A percentile compares a stretch with the other conserved stretches of the same genome.
Conservation (phyloP, 257 asterid genomes). For the Capsicum baccatum region DNA sequence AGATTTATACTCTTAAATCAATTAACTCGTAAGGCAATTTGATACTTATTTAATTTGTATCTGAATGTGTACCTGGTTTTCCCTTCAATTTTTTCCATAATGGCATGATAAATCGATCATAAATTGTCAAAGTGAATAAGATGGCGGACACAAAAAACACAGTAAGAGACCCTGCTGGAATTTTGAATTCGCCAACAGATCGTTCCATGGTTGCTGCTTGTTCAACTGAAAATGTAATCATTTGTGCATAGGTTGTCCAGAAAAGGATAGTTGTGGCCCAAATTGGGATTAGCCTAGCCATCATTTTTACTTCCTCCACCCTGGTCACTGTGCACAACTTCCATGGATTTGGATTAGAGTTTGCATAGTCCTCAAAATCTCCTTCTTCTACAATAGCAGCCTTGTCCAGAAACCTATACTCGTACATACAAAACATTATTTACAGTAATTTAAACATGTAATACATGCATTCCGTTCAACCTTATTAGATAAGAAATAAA, state of each 20-base stretch:
- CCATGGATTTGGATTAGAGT: slow-evolving; percentile 76
- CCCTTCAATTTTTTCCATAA: slow-evolving; percentile 82
- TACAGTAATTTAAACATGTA: too few relatives aligned
- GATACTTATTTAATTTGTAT: not conserved
- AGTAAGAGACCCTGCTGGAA: slow-evolving; percentile 91
- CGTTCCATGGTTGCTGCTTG: slow-evolving; percentile 93
- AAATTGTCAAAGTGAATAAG: slow-evolving; percentile 61
- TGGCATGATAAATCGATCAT: slow-evolving; percentile 84
- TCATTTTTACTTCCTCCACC: slow-evolving; percentile 95
- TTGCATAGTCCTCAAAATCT: slow-evolving; percentile 43
- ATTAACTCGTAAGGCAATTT: not conserved
- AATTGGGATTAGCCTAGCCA: slow-evolving; percentile 73
- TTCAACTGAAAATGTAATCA: slow-evolving; percentile 90
- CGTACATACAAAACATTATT: too few relatives aligned
- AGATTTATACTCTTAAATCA: too few relatives aligned
- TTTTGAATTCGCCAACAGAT: slow-evolving; percentile 58
- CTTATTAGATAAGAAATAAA: too few relatives aligned
- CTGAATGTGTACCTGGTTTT: slow-evolving; percentile 54
- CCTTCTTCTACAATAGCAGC: slow-evolving; percentile 78
- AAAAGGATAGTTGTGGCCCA: slow-evolving; percentile 96
- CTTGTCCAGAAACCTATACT: slow-evolving; percentile 62
- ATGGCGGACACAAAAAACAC: slow-evolving; percentile 88
- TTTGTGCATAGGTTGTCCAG: slow-evolving; percentile 96
- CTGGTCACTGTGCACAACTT: slow-evolving; percentile 76
- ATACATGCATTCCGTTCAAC: too few relatives aligned